A percentile compares a stretch with the other conserved stretches of the same genome.
These are phyloP conservation scores for Cardamine resedifolia DNA, from an alignment of 345 rosid species.

Conservation along the genomic window DNA sequence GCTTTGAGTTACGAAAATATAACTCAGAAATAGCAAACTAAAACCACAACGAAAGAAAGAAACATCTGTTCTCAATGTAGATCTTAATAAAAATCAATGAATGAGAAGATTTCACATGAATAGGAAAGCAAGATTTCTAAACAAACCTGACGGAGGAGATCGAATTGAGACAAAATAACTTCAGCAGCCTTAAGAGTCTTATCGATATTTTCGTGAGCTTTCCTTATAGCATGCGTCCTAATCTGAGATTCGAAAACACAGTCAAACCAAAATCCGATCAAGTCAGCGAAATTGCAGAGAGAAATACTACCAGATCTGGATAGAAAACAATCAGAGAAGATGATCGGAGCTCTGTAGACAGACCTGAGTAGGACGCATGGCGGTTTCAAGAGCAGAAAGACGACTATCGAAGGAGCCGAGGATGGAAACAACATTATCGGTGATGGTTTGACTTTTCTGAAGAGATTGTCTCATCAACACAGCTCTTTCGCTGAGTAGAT, in stretches of 20 bases:
- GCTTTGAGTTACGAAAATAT: not conserved
- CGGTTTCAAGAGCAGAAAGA: conserved; percentile 96
- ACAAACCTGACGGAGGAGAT: conserved; percentile 81
- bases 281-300: conserved; percentile 13
- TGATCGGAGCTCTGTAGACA: not conserved
- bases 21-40: not conserved
- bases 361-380: conserved; percentile 99
- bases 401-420: conserved; percentile 98
- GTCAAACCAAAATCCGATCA: conserved; percentile 32
- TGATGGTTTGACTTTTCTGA: conserved; percentile 83
- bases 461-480: conserved; percentile 76
- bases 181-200: conserved; percentile 88
- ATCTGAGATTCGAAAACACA: conserved; percentile 54
- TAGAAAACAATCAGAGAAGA: not conserved
- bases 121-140: conserved; percentile 10
- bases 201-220: conserved; percentile 98
- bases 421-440: conserved; percentile 81
- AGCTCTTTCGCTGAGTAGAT: conserved; percentile 76
- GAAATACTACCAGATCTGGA: conserved; percentile 8
- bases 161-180: conserved; percentile 74
- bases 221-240: conserved; percentile 89
- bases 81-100: not conserved
- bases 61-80: not conserved
- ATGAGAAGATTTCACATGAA: not conserved
- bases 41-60: not conserved